Base-by-base conservation (phyloP, 331 rosid genomes). In the Pyrus hybrid region DNA sequence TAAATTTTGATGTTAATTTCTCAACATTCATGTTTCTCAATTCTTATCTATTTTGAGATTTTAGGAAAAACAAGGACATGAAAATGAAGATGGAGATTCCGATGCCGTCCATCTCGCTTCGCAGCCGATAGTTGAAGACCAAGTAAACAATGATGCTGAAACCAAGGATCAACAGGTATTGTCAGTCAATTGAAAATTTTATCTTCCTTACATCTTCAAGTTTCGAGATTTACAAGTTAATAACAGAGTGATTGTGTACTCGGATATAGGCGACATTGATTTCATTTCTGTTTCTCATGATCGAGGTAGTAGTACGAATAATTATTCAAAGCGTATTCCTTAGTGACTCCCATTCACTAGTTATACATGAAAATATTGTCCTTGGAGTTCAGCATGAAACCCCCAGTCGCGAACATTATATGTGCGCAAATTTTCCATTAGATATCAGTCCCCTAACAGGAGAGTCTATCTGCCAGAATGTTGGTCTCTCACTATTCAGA, bases 81-180 rank as follows among this genome's bases (percentile, higher is more conserved):
- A 66, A 84, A 82, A 73, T 76, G 92, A 45, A 69, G 87, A 87
- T 51, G 77, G 70, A 14, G 84, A 81, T 81, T 86, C 96, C 30
- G 17, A 29, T 37, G 82, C 67, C 32, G 76, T 18, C 57, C 57
- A 79, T 56, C 61, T 37, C 8, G 82, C 80, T 64, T 70, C 92
- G 41, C 82, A 74, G 67, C 75, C 90, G 30, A 53, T 82, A 67
- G 85, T 76, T 76, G 84, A 53, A 4, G 92, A 88, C 65, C 86
- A 80, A 68, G 57, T 68, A 61, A 85, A 74, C 60, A 86, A 69
- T 70, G 85, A 83, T 76, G 90, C 71, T 32, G 93, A 81, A 86
- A 90, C 69, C 61, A 77, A 68, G 69, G 83, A 74, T 70, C 91
- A 83, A 84, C 91, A 78, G 93, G 96, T 91, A 78, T 35, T 72